Base-by-base conservation (phyloP, 768 basidiomycete genomes). In the Lentinula boryana region DNA sequence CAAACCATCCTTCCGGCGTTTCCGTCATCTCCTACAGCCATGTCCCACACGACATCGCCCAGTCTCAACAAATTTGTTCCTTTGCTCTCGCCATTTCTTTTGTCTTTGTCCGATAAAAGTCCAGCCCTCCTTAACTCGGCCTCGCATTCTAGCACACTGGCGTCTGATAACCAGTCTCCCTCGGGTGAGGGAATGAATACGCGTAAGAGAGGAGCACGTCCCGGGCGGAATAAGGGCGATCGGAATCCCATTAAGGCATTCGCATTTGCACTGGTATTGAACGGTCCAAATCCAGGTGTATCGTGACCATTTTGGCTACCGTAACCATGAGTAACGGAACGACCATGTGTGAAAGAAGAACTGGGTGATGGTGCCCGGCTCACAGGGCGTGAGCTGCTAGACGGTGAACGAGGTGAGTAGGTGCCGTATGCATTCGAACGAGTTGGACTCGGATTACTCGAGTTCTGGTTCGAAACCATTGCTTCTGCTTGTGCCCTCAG, bases 111-210 rank as follows among this genome's bases (percentile, higher is more conserved):
- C 13, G 31, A 5, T 33, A 78, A 64, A 38, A 92, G 80, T 1
- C 87, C 89, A 7, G 89, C 86, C 10, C 83, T 77, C 63, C 83
- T 84, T 64, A 90, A 78, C 75, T 95, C 93, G 1, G 81, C 83
- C 70, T 95, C 93, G 68, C 92, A 93, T 66, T 89, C 87, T n/a
- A 56, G 66, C 18, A 95, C 85, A 61, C 89, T 88, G 64, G 83
- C 79, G 70, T 94, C 92, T 9, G 87, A 88, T 50, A 95, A 74
- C 92, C 92, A 95, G 64, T 89, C 87, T 6, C 91, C 91, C 57
- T 92, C 91, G 0, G 89, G 89, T 8, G 88, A 91, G 18, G 91
- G 93, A 3, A 95, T 89, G 66, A 93, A 94, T 38, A 91, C 89
- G 21, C 89, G 76, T 63, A 94, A 67, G 18, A 93, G 75, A 23